Base-by-base conservation (phyloP, 306 rosid genomes). In the Crotalaria pallida region DNA sequence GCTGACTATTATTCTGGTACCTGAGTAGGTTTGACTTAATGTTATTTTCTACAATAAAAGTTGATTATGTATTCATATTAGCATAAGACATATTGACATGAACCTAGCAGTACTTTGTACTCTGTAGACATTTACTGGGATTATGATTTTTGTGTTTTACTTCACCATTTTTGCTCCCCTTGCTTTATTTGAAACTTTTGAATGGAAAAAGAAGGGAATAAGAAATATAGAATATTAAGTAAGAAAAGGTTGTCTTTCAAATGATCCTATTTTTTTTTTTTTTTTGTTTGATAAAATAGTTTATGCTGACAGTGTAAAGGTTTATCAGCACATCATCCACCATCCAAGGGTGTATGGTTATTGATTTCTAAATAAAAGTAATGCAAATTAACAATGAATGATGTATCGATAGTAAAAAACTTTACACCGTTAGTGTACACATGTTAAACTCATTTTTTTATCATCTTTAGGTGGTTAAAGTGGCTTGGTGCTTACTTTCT, bases 21-120 rank as follows among this genome's bases (percentile, higher is more conserved):
- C 84, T 76, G 21, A 52, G 49, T 73, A 69, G 86, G 76, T 71
- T 60, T 79, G 17, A 61, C 75, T 51, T 66, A 72, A 56, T 70
- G 77, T 89, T 81, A 76, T 73, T 66, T 70, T 43, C 65, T 66
- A 72, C 66, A 87, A 81, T 86, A 80, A 83, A 76, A 50, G 57
- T 29, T 70, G 60, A 63, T 73, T 41, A 21, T 79, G 84, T 75
- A 75, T 75, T 75, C 79, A 52, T 71, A 55, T 69, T 67, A 67
- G 66, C 62, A 40, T 12, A 60, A 75, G 79, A 83, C 83, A 27
- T 58, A 75, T 71, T 62, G 59, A 58, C 71, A 24, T 75, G n/a
- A n/a, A n/a, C n/a, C n/a, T n/a, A n/a, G n/a, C n/a, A n/a, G n/a
- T n/a, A n/a, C n/a, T n/a, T n/a, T n/a, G n/a, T 58, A 41, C 15